A percentile compares a stretch with the other conserved stretches of the same genome.
phyloP scores from a whole-genome alignment of 768 basidiomycete genomes.

The Pleurotus platypus region DNA sequence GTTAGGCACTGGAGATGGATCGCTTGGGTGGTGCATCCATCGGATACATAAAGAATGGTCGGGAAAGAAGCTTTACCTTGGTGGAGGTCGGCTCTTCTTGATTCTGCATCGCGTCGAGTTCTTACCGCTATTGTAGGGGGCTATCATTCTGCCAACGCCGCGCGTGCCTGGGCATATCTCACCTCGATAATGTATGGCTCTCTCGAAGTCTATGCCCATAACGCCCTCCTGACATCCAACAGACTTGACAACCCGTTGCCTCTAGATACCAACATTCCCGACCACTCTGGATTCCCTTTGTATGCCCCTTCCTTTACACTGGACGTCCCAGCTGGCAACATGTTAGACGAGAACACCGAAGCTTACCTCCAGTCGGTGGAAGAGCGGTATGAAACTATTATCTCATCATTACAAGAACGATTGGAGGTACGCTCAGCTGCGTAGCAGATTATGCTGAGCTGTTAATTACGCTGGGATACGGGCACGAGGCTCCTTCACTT shows the following conservation, averaged over 20 bases:
- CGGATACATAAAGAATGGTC: constrained; percentile 51
- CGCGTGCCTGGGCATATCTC: constrained; percentile 82
- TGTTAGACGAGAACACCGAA: constrained; percentile 68
- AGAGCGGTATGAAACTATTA: constrained; percentile 31
- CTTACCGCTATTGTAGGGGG: constrained; percentile 54
- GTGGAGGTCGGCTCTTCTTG: constrained; percentile 52
- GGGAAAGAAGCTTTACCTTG: constrained; percentile 65
- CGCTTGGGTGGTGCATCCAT: constrained; percentile 65
- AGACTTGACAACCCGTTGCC: constrained; percentile 55
- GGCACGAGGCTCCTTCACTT: no score
- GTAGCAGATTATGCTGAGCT: no score
- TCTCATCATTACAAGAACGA: constrained; percentile 24
- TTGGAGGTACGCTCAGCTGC: neutral
- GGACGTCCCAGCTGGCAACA: constrained; percentile 69
- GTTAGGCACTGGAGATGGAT: constrained; percentile 51
- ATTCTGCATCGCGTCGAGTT: constrained; percentile 3
- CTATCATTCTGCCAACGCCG: constrained; percentile 79
- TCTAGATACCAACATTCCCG: constrained; percentile 67
- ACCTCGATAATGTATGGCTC: constrained; percentile 61
- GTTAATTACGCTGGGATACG: no score
- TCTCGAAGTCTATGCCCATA: constrained; percentile 21
- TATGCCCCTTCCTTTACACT: constrained; percentile 83
- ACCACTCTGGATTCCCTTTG: constrained; percentile 66
- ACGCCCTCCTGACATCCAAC: neutral
- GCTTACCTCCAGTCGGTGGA: constrained; percentile 50